Evolutionary conservation across 2,329 filamentous ascomycete species (phyloP).

Genomic region (Curvularia sp.): DNA sequence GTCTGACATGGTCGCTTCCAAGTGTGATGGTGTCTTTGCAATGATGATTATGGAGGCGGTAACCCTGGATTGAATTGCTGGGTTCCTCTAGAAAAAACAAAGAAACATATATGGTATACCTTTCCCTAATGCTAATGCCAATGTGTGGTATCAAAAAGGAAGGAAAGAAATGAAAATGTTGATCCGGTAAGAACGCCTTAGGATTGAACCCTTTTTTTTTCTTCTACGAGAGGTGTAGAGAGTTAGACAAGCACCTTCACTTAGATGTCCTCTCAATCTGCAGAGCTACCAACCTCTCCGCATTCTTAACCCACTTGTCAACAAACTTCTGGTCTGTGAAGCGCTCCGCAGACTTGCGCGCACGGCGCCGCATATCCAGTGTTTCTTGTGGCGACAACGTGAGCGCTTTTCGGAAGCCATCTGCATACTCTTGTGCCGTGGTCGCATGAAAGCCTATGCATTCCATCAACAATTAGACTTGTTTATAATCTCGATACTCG

Average conservation of each 20-base stretch:
- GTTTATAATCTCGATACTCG: background rate
- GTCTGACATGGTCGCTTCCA: background rate
- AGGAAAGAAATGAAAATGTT: background rate
- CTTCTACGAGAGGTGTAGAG: background rate
- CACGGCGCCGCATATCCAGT: constrained; percentile 75
- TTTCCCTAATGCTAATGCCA: constrained; percentile 10
- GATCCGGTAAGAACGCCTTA: background rate
- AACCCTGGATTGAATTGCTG: background rate
- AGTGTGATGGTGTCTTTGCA: background rate
- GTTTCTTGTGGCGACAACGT: constrained; percentile 69
- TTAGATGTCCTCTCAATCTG: constrained; percentile 34
- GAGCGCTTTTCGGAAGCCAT: constrained; percentile 79
- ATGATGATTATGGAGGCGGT: background rate
- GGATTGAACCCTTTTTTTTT: background rate
- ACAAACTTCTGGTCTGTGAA: constrained; percentile 91
- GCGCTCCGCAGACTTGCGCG: constrained; percentile 77
- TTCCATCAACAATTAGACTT: background rate
- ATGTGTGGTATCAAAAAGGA: constrained; percentile 19
- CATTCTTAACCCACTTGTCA: constrained; percentile 76
- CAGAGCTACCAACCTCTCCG: constrained; percentile 72
- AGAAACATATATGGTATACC: background rate
- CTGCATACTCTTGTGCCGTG: constrained; percentile 78
- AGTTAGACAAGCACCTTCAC: background rate
- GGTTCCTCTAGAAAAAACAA: background rate
- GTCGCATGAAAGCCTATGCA: constrained; percentile 80